phyloP scores from a whole-genome alignment of 2,329 filamentous ascomycete genomes.

The Didymosphaeria variabile region DNA sequence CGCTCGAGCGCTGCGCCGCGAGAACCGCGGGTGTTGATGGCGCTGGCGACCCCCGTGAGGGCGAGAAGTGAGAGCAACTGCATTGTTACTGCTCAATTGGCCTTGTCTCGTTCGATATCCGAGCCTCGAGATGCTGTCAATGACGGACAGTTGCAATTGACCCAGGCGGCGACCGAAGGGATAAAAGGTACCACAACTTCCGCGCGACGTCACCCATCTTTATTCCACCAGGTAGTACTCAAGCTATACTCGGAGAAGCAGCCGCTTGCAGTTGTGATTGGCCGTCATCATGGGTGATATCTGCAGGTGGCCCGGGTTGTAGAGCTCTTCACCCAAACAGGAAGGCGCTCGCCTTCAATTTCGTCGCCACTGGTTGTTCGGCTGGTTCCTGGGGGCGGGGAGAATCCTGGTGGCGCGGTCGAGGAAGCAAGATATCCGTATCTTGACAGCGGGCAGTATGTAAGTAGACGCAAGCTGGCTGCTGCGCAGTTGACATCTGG shows the following conservation, averaged over 20 bases:
- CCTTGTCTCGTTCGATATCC: not conserved
- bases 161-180: conserved; percentile 2
- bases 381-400: not conserved
- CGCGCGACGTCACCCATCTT: conserved; percentile 11
- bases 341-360: not conserved
- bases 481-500: not conserved
- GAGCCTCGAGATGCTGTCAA: not conserved
- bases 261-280: not conserved
- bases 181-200: conserved; percentile 2
- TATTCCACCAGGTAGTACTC: not conserved
- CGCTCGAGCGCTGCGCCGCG: conserved; percentile 36
- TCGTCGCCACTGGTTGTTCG: not conserved
- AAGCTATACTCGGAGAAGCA: conserved; percentile 1
- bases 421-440: not conserved
- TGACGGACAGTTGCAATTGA: not conserved
- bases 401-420: conserved; percentile 6
- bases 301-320: conserved; percentile 8
- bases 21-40: conserved; percentile 39
- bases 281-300: not conserved
- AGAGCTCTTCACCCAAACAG: not conserved
- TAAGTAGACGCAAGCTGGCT: not conserved
- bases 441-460: no score
- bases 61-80: conserved; percentile 44
- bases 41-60: conserved; percentile 37
- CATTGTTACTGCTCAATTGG: conserved; percentile 29